These are phyloP conservation scores for Collariella sp. DNA, from an alignment of 495 filamentous ascomycete species.

Conservation along the genomic window DNA sequence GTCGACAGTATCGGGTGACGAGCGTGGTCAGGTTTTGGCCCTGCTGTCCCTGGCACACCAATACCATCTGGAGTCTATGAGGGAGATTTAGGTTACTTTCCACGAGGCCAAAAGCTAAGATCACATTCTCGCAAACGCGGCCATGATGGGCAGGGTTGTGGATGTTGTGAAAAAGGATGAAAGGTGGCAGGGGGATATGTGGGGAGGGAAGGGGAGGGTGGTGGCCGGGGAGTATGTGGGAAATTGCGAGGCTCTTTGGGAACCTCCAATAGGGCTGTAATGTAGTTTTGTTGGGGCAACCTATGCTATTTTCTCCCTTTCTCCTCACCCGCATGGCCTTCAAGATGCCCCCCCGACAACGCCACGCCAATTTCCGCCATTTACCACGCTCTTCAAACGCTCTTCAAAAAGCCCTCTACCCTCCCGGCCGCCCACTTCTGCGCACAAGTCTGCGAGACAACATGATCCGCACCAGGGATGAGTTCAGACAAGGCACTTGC, in stretches of 20 bases:
- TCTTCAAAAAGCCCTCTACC: conserved; percentile 21
- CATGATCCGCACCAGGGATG: conserved; percentile 28
- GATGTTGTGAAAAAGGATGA: not conserved
- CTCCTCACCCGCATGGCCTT: no score
- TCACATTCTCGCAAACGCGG: conserved; percentile 36
- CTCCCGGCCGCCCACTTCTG: conserved; percentile 21
- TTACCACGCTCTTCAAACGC: not conserved
- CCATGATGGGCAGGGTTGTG: conserved; percentile 34
- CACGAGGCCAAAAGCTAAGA: conserved; percentile 24
- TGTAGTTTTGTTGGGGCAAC: no score
- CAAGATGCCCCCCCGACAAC: no score
- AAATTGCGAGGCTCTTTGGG: conserved; percentile 10
- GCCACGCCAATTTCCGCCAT: no score
- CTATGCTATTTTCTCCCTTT: no score
- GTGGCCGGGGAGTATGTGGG: conserved; percentile 18
- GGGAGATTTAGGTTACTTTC: conserved; percentile 24
- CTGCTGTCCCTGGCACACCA: conserved; percentile 26
- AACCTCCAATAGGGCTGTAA: not conserved
- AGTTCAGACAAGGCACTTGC: conserved; percentile 23
- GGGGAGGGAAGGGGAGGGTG: conserved; percentile 9
- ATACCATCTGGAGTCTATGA: conserved; percentile 31
- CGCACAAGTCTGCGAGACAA: conserved; percentile 22
- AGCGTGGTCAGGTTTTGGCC: conserved; percentile 20
- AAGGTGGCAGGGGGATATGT: not conserved
- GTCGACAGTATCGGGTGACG: conserved; percentile 10